A percentile compares a stretch with the other conserved stretches of the same genome.
Evolutionary conservation across 768 basidiomycete genomes (phyloP).

Genomic region (Pleurotus djamor): DNA sequence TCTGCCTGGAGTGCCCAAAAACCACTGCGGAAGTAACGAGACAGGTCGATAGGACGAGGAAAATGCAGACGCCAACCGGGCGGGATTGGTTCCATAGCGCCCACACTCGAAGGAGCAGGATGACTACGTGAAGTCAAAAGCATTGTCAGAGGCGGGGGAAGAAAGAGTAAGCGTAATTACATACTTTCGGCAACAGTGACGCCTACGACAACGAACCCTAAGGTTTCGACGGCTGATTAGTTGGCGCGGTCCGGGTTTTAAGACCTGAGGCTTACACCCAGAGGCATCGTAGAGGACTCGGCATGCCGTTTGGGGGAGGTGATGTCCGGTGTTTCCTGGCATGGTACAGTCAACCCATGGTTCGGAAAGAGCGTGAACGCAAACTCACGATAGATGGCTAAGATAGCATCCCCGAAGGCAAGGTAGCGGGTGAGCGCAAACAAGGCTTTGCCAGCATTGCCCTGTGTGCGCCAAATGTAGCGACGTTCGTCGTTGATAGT

Average conservation of each 20-base stretch:
- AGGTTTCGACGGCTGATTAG: too few relatives aligned
- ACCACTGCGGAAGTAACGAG: not conserved
- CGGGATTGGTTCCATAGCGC: not conserved
- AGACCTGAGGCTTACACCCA: not conserved
- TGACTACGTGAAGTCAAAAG: not conserved
- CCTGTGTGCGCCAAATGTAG: slow-evolving; percentile 4
- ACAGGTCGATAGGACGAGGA: not conserved
- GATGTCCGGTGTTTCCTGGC: not conserved
- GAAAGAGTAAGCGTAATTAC: not conserved
- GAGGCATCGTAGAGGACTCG: not conserved
- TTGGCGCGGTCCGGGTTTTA: not conserved
- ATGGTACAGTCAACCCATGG: not conserved
- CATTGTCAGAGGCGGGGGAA: not conserved
- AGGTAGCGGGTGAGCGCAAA: slow-evolving; percentile 8
- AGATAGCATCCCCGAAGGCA: not conserved
- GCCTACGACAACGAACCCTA: not conserved
- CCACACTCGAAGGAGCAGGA: not conserved
- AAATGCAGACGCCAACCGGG: not conserved
- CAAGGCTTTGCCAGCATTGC: slow-evolving; percentile 5
- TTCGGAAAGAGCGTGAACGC: not conserved
- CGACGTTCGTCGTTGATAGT: not conserved
- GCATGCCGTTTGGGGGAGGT: not conserved
- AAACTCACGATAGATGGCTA: slow-evolving; percentile 1
- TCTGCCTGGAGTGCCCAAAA: not conserved
- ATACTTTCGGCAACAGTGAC: not conserved